Percentiles rank a stretch among this genome's conserved stretches.
These are phyloP conservation scores for Trichoderma sp. DNA, from an alignment of 2,329 filamentous ascomycete species.

Conservation along the genomic window DNA sequence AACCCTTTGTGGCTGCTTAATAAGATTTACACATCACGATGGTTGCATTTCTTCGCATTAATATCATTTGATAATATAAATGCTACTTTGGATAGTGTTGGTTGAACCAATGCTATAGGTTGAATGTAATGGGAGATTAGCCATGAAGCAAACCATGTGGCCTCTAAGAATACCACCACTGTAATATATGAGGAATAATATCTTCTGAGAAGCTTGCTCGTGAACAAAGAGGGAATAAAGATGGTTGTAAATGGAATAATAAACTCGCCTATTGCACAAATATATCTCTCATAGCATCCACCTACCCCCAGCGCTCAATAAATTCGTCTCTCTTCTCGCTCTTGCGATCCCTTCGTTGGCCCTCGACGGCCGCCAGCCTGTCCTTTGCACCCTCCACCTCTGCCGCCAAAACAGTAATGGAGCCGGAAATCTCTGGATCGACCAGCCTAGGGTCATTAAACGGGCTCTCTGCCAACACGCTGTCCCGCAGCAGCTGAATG, in stretches of 20 bases:
- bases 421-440: constrained; percentile 55
- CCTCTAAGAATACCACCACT: not conserved
- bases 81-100: not conserved
- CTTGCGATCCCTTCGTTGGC: constrained; percentile 39
- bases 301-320: constrained; percentile 36
- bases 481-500: constrained; percentile 52
- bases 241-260: not conserved
- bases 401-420: constrained; percentile 48
- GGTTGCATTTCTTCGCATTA: not conserved
- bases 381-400: constrained; percentile 46
- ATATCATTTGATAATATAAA: not conserved
- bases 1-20: not conserved
- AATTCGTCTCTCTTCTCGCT: constrained; percentile 54
- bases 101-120: not conserved
- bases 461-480: constrained; percentile 54
- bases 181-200: not conserved
- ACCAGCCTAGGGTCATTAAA: constrained; percentile 51
- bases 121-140: not conserved
- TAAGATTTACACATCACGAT: not conserved
- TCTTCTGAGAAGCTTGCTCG: not conserved
- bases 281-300: not conserved
- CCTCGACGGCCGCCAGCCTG: constrained; percentile 42
- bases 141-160: not conserved
- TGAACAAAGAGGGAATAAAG: not conserved
- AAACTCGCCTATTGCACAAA: not conserved